A percentile compares a stretch with the other conserved stretches of the same genome.
These are phyloP conservation scores for Eucalyptus virginea DNA, from an alignment of 345 rosid genomes.

Conservation along the genomic window DNA sequence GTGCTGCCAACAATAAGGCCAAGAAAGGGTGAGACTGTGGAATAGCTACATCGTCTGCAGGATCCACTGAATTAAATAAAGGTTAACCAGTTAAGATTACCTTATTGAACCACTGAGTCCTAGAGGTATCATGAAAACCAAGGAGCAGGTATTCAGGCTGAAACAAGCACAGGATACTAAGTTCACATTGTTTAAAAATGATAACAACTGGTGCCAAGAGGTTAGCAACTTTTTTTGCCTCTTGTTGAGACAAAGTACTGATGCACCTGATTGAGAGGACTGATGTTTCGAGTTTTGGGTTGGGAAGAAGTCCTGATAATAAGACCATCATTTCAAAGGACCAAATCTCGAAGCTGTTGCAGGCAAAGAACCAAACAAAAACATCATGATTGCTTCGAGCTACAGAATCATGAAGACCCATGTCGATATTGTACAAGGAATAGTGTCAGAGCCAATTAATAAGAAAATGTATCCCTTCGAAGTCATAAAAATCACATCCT, in stretches of 20 bases:
- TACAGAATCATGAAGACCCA: neutral
- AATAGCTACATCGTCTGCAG: neutral
- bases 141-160: neutral
- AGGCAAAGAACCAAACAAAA: neutral
- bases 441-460: neutral
- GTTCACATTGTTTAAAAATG: neutral
- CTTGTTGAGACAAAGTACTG: neutral
- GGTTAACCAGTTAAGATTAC: neutral
- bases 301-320: neutral
- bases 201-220: neutral
- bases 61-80: neutral
- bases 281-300: neutral
- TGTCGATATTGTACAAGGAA: neutral
- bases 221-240: neutral
- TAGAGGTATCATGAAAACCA: conserved; percentile 3
- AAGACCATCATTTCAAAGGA: neutral
- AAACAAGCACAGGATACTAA: neutral
- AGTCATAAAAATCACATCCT: neutral
- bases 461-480: neutral
- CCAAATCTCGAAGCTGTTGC: neutral
- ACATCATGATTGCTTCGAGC: neutral
- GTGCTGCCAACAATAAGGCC: conserved; percentile 6
- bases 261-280: neutral
- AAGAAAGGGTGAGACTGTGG: neutral
- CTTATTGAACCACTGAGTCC: conserved; percentile 11